A percentile compares a stretch with the other conserved stretches of the same genome.
These are phyloP conservation scores for Parathielavia hyrcaniae DNA, from an alignment of 495 filamentous ascomycete species.

Conservation along the genomic window DNA sequence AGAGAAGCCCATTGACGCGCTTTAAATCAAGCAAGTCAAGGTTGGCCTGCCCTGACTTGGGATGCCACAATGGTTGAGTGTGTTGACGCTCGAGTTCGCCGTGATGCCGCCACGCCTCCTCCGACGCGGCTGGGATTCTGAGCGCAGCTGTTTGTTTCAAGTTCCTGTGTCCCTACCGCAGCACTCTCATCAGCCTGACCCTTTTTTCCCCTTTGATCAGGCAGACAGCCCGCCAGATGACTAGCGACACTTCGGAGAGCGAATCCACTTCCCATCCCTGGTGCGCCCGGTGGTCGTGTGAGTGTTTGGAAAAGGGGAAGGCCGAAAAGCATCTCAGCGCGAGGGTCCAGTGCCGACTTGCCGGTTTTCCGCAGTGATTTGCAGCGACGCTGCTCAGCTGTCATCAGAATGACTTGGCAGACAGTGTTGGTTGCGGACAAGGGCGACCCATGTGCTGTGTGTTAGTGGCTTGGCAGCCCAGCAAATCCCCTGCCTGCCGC, in stretches of 20 bases:
- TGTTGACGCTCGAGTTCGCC: too few species aligned
- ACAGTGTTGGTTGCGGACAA: conserved; percentile 12
- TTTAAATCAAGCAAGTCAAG: too few species aligned
- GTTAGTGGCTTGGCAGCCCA: conserved; percentile 12
- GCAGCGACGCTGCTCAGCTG: conserved; percentile 5
- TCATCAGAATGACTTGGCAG: conserved; percentile 3
- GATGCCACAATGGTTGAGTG: too few species aligned
- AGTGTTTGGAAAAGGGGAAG: conserved; percentile 1
- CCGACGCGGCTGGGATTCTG: not conserved
- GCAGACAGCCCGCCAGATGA: not conserved
- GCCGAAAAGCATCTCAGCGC: not conserved
- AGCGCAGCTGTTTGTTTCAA: conserved; percentile 5
- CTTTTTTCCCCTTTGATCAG: not conserved
- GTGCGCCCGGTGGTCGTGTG: not conserved
- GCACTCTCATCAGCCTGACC: not conserved
- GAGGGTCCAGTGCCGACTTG: conserved; percentile 13
- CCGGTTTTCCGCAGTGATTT: conserved; percentile 17
- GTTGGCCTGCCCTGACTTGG: too few species aligned
- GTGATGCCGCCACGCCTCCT: too few species aligned
- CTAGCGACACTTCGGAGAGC: not conserved
- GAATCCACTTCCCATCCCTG: conserved; percentile 1
- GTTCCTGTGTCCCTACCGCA: not conserved
- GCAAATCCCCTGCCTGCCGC: not conserved
- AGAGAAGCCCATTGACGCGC: too few species aligned
- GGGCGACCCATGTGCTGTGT: not conserved